A percentile compares a stretch with the other conserved stretches of the same genome.
Conservation (phyloP, 495 filamentous ascomycete genomes). For the Aspergillus steynii region DNA sequence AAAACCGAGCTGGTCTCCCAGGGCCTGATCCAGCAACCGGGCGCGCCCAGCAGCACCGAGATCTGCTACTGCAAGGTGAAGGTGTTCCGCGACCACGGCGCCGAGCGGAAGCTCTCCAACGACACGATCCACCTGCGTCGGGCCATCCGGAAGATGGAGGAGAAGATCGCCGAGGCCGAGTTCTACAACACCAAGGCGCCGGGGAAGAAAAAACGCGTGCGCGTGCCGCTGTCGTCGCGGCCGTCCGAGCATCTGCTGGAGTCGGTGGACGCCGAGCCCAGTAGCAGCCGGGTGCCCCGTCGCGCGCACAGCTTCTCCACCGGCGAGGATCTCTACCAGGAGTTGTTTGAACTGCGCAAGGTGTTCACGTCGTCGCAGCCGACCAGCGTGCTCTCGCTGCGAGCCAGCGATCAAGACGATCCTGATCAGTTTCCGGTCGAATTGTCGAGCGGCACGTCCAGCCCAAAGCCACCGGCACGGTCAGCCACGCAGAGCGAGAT, state of each 20-base stretch:
- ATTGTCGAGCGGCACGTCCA: not conserved
- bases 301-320: not conserved
- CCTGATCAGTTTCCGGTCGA: not conserved
- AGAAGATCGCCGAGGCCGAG: slow-evolving; percentile 58
- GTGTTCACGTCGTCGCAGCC: not conserved
- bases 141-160: slow-evolving; percentile 80
- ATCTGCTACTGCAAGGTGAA: slow-evolving; percentile 87
- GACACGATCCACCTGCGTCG: slow-evolving; percentile 81
- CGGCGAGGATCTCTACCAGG: not conserved
- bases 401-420: not conserved
- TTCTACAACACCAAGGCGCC: not conserved
- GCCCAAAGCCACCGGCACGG: not conserved
- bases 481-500: not conserved
- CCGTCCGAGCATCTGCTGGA: too few relatives aligned
- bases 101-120: slow-evolving; percentile 81
- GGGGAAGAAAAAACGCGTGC: slow-evolving; percentile 1
- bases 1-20: slow-evolving; percentile 63
- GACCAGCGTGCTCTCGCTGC: not conserved
- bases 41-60: slow-evolving; percentile 52
- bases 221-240: too few relatives aligned
- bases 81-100: slow-evolving; percentile 82
- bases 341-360: not conserved
- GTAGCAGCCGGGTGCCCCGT: not conserved
- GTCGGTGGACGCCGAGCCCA: too few relatives aligned
- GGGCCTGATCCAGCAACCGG: slow-evolving; percentile 10